Conservation (phyloP, 306 rosid genomes). For the Citrullus amarus region DNA sequence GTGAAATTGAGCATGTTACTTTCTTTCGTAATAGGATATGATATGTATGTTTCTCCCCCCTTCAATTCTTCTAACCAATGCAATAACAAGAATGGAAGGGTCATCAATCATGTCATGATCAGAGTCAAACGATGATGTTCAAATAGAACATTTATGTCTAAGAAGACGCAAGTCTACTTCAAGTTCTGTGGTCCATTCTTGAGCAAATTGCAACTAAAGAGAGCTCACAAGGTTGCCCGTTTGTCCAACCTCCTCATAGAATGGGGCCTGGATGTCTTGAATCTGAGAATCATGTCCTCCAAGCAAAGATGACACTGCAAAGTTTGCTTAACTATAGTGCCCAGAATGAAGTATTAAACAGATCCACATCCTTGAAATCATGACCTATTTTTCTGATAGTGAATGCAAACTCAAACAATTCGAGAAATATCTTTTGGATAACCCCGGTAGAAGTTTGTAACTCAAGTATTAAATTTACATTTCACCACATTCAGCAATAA, state of each 20-base stretch:
- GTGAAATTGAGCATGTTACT: background rate
- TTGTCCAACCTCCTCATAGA: too few relatives aligned
- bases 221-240: background rate
- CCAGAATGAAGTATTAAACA: background rate
- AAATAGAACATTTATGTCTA: background rate
- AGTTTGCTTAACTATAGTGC: background rate
- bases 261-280: too few relatives aligned
- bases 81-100: background rate
- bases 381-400: background rate
- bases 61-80: background rate
- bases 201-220: background rate
- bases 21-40: background rate
- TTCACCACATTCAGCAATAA: constrained; percentile 91
- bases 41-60: background rate
- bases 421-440: background rate
- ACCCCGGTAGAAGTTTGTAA: background rate
- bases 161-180: background rate
- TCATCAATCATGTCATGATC: background rate
- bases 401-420: background rate
- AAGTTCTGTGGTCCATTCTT: background rate
- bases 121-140: background rate
- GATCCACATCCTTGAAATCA: background rate
- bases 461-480: constrained; percentile 65
- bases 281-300: background rate
- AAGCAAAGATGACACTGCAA: background rate